These are phyloP conservation scores for Patellifolia procumbens DNA, from an alignment of 179 eudicot species.

Conservation along the genomic window DNA sequence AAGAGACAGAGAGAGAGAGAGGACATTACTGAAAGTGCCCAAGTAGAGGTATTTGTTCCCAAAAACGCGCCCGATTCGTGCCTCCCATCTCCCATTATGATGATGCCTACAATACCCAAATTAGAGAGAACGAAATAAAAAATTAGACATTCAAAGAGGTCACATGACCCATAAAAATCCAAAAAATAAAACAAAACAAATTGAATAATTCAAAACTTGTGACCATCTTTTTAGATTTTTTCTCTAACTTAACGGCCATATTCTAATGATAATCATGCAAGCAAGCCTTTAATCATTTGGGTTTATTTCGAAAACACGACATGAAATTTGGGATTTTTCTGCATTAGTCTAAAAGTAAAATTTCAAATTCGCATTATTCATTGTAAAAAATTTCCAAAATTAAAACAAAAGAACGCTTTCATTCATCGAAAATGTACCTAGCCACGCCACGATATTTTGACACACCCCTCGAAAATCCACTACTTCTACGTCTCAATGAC, in stretches of 20 bases:
- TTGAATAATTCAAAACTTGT: background rate
- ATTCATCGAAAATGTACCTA: constrained; percentile 42
- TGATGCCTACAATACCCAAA: constrained; percentile 45
- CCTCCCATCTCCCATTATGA: constrained; percentile 68
- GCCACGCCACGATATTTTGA: constrained; percentile 96
- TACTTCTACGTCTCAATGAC: constrained; percentile 68
- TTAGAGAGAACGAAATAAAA: background rate
- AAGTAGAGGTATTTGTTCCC: constrained; percentile 64
- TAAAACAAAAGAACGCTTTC: background rate
- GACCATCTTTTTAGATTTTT: background rate
- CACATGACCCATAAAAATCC: background rate
- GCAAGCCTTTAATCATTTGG: background rate
- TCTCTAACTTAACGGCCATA: background rate
- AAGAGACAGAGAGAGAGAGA: background rate
- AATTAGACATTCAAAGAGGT: background rate
- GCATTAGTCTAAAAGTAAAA: background rate
- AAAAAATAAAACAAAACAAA: background rate
- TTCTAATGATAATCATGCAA: background rate
- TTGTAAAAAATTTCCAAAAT: background rate
- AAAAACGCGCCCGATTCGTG: constrained; percentile 57
- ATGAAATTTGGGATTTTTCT: background rate
- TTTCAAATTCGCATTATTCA: too few relatives aligned
- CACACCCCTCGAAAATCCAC: constrained; percentile 90
- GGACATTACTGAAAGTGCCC: constrained; percentile 57
- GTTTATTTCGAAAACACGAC: background rate